phyloP scores from a whole-genome alignment of 176 grass and related monocot species.

The Ananas comosus region DNA sequence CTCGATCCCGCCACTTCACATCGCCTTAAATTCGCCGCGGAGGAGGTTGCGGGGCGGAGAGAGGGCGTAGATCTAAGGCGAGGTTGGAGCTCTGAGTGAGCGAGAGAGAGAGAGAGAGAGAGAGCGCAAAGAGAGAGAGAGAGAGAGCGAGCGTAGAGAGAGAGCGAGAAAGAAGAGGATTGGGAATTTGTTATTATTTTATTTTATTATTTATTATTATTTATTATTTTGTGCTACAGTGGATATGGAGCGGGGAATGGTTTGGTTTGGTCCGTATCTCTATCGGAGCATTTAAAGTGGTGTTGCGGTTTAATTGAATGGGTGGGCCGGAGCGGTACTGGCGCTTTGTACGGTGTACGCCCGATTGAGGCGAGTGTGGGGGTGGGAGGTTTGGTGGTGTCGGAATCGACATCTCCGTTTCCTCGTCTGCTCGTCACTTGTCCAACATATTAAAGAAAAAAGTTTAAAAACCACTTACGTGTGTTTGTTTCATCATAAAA shows the following conservation, averaged over 20 bases:
- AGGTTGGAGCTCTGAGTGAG: background rate
- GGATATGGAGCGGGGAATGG: background rate
- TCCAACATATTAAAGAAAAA: too few species aligned
- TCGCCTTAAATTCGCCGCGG: background rate
- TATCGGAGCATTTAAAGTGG: background rate
- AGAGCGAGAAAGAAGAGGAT: background rate
- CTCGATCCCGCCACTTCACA: background rate
- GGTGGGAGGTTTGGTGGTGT: background rate
- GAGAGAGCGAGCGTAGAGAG: background rate
- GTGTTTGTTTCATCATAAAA: too few species aligned
- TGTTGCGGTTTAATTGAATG: background rate
- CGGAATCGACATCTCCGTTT: too few species aligned
- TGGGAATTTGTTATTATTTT: background rate
- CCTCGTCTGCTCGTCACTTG: too few species aligned
- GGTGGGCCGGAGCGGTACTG: background rate
- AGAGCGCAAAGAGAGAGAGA: background rate
- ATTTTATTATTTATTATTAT: background rate
- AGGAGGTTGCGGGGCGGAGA: background rate
- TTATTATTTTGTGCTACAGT: too few species aligned
- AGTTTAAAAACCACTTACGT: too few species aligned
- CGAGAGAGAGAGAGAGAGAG: background rate
- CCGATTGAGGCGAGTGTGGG: background rate
- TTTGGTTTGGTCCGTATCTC: background rate
- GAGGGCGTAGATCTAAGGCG: background rate
- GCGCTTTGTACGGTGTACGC: background rate